Percentiles rank a stretch among this genome's conserved stretches.
Evolutionary conservation across 1,284 basidiomycete species (phyloP).

Genomic region (Mycena sp.): DNA sequence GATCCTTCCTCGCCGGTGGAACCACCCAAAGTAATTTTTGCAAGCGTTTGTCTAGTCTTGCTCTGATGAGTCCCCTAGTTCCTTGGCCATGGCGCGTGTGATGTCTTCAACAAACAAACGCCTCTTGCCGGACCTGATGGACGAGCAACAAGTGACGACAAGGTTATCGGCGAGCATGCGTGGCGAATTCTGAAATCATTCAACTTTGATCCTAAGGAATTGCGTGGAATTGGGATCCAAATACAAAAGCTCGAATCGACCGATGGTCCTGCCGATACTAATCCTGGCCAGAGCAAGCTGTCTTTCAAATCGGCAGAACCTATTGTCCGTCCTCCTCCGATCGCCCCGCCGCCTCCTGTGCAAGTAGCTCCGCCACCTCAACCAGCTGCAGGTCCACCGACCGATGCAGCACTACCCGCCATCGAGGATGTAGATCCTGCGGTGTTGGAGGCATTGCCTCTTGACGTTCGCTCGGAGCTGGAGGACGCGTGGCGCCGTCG

Average conservation of each 20-base stretch:
- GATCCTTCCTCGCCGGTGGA: slow-evolving; percentile 90
- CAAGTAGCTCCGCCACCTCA: not conserved
- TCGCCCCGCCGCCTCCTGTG: not conserved
- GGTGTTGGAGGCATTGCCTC: slow-evolving; percentile 78
- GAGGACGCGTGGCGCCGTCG: slow-evolving; percentile 73
- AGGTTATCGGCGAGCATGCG: slow-evolving; percentile 80
- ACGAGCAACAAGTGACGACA: slow-evolving; percentile 77
- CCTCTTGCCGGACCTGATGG: slow-evolving; percentile 68
- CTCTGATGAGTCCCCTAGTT: slow-evolving; percentile 63
- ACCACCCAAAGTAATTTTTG: slow-evolving; percentile 79
- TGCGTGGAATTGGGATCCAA: slow-evolving; percentile 94
- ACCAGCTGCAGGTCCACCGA: not conserved
- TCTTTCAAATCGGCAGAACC: slow-evolving; percentile 55
- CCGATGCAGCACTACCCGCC: slow-evolving; percentile 60
- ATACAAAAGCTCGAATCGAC: slow-evolving; percentile 86
- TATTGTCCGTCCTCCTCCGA: not conserved
- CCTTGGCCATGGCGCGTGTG: slow-evolving; percentile 91
- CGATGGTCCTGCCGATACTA: slow-evolving; percentile 35
- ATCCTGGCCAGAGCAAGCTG: slow-evolving; percentile 61
- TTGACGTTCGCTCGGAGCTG: slow-evolving; percentile 75
- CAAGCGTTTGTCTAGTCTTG: not conserved
- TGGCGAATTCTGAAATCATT: slow-evolving; percentile 81
- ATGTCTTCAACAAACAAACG: slow-evolving; percentile 82
- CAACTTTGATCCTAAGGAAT: slow-evolving; percentile 83
- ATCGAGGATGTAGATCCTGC: slow-evolving; percentile 80